Evolutionary conservation across 345 rosid genomes (phyloP), one percentile per base, ranked within the genome.

Genomic region (Eucalyptus pauciflora): DNA sequence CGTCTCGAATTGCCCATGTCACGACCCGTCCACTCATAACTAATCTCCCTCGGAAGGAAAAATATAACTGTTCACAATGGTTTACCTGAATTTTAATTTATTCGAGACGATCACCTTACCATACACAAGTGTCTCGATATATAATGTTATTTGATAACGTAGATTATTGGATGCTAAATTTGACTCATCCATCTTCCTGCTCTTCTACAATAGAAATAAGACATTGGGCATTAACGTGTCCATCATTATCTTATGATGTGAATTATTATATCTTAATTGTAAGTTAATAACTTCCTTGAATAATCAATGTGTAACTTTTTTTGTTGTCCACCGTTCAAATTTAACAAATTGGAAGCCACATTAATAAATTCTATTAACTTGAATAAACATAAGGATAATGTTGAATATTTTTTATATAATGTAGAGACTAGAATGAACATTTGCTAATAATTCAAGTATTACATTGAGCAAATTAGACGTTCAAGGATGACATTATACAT

Each of bases 301-400:
- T 64, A 64, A n/a, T 64, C 5, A n/a, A 64, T 0, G 0, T 0
- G 18, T 29, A 14, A n/a, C 20, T 64, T 13, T 2, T 64, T n/a
- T 64, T 13, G 8, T 29, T 62, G 17, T 29, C 9, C 71, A 64
- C 10, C 10, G 0, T 64, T 13, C 5, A n/a, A 7, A 62, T 62
- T 13, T 62, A 29, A 62, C 1, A 0, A 5, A 62, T 29, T 62
- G 0, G 17, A 29, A 62, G 71, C 18, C 0, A 29, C 17, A 2
- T 13, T 6, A 29, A 18, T 29, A 14, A 14, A 64, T n/a, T 29
- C 18, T 27, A 3, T 64, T 64, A n/a, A 64, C 37, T 64, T 64
- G 10, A 64, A 29, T n/a, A 29, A 7, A 14, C 2, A 64, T 6
- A n/a, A 64, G 16, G 17, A 29, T 4, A 13, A 64, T 0, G 8